Conservation (phyloP, 768 basidiomycete species). For the Dioszegia aurantiaca region DNA sequence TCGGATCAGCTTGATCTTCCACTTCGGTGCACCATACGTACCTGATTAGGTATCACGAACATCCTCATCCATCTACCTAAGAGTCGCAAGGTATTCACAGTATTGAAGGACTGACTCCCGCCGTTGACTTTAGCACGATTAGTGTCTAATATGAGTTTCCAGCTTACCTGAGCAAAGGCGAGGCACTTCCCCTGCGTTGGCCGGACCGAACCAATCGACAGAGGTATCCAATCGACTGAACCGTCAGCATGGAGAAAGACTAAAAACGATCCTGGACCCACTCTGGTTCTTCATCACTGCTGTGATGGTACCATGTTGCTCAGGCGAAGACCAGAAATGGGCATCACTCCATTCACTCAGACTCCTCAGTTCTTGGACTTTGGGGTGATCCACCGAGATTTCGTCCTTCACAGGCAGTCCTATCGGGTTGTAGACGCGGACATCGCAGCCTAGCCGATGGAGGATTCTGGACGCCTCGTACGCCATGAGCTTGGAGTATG, state of each 20-base stretch:
- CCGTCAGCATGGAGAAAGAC: background rate
- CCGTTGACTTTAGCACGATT: constrained; percentile 31
- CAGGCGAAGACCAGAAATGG: constrained; percentile 43
- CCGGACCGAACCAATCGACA: constrained; percentile 47
- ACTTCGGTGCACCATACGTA: no score
- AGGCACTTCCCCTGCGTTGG: constrained; percentile 52
- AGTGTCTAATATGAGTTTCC: background rate
- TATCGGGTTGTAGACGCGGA: constrained; percentile 46
- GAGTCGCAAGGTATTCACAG: constrained; percentile 47
- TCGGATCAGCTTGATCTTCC: background rate
- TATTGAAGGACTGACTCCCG: constrained; percentile 50
- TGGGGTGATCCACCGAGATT: constrained; percentile 28
- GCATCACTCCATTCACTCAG: constrained; percentile 38
- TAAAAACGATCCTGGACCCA: constrained; percentile 1
- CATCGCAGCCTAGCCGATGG: constrained; percentile 43
- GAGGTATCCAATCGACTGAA: constrained; percentile 53
- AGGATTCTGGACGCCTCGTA: constrained; percentile 50
- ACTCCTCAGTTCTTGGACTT: constrained; percentile 44
- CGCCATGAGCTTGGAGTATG: constrained; percentile 50
- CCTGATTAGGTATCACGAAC: constrained; percentile 44
- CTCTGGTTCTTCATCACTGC: constrained; percentile 53
- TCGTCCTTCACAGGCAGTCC: constrained; percentile 44
- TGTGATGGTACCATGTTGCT: constrained; percentile 52
- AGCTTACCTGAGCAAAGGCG: constrained; percentile 50
- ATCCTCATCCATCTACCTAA: constrained; percentile 53